Percentiles rank a stretch among this genome's conserved stretches.
These are phyloP conservation scores for Metrosideros polymorpha DNA, from an alignment of 441 rosid genomes.

Conservation along the genomic window DNA sequence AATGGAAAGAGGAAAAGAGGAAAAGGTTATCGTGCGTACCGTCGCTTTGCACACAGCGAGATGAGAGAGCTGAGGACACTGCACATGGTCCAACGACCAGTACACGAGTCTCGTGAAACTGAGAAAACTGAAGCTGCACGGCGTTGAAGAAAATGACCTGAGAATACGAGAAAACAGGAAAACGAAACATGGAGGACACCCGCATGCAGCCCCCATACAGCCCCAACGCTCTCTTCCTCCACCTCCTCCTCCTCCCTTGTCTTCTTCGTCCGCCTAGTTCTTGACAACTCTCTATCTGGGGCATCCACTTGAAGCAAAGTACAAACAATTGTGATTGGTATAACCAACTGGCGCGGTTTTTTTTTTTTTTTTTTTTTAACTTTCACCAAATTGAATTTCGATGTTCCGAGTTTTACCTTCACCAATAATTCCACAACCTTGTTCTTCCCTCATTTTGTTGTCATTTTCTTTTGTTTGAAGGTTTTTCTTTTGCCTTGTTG, in stretches of 20 bases:
- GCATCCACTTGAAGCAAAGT: not conserved
- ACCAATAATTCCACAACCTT: not conserved
- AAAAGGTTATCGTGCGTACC: not conserved
- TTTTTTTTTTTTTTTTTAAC: not conserved
- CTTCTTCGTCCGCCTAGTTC: too few species aligned
- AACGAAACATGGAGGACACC: not conserved
- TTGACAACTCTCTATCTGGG: too few species aligned
- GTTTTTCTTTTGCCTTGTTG: not conserved
- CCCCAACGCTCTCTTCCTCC: too few species aligned
- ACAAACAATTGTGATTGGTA: not conserved
- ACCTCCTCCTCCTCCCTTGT: too few species aligned
- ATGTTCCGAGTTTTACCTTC: not conserved
- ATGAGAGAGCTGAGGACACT: not conserved
- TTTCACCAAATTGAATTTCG: not conserved
- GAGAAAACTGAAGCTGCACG: not conserved
- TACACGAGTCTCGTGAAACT: not conserved
- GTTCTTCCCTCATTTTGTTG: not conserved
- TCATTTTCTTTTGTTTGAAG: not conserved
- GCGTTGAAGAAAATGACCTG: not conserved
- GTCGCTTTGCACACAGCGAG: not conserved
- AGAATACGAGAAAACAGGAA: not conserved
- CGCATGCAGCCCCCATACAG: too few species aligned
- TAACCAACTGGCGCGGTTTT: not conserved
- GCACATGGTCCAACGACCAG: not conserved
- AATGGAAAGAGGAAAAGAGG: not conserved